Evolutionary conservation across 192 early-diverging fungal genomes (phyloP).

Genomic region (Umbelopsis vinacea): DNA sequence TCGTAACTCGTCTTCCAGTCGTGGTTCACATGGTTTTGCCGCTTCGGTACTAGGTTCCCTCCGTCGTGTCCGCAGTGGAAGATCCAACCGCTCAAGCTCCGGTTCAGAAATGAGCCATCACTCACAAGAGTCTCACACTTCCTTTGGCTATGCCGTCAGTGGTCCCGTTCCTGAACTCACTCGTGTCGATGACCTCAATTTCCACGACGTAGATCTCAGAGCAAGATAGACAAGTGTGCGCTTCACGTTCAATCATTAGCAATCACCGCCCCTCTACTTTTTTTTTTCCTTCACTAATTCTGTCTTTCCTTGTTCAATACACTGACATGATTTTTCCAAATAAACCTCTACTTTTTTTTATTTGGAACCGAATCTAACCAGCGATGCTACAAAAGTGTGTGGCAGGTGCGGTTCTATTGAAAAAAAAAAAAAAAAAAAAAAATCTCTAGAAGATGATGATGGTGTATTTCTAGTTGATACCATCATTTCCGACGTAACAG

Average conservation of each 20-base stretch:
- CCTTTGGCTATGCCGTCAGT: slow-evolving; percentile 30
- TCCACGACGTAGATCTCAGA: slow-evolving; percentile 22
- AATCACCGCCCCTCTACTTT: background rate
- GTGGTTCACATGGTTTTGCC: background rate
- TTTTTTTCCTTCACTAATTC: background rate
- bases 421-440: too few relatives aligned
- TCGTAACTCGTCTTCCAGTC: slow-evolving; percentile 2
- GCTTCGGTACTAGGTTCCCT: slow-evolving; percentile 26
- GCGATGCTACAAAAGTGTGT: too few relatives aligned
- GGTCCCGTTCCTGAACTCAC: slow-evolving; percentile 25
- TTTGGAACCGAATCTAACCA: too few relatives aligned
- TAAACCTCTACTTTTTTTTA: background rate
- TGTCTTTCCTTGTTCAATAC: slow-evolving; percentile 2
- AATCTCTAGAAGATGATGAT: background rate
- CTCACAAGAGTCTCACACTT: slow-evolving; percentile 1
- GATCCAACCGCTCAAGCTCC: slow-evolving; percentile 26
- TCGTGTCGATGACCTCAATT: slow-evolving; percentile 33
- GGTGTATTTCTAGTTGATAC: background rate
- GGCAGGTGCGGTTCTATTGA: too few relatives aligned
- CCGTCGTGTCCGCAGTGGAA: slow-evolving; percentile 28
- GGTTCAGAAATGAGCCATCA: slow-evolving; percentile 13
- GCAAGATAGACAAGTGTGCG: slow-evolving; percentile 10
- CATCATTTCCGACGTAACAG: background rate
- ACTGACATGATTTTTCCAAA: background rate
- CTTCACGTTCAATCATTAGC: background rate